Percentiles rank a stretch among this genome's conserved stretches.
Evolutionary conservation across 345 rosid genomes (phyloP).

Genomic region (Syzygium jambos): DNA sequence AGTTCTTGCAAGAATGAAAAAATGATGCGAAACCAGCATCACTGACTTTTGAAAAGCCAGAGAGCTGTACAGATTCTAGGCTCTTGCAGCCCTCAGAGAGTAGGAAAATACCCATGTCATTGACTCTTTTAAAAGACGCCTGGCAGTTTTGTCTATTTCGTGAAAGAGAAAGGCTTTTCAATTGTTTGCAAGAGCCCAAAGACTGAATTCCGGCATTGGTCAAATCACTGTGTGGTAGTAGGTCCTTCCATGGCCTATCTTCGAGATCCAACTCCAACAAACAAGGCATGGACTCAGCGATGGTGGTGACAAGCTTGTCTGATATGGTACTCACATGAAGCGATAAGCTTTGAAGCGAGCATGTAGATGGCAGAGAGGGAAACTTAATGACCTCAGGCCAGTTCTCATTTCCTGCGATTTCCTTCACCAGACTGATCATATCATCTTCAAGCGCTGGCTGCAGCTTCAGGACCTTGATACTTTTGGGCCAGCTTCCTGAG

Average conservation of each 20-base stretch:
- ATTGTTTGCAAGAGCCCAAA: constrained; percentile 25
- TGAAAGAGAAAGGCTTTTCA: constrained; percentile 41
- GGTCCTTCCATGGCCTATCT: constrained; percentile 47
- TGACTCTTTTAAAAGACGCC: constrained; percentile 50
- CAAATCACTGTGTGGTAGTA: constrained; percentile 26
- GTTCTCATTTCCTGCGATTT: constrained; percentile 5
- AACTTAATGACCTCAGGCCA: neutral
- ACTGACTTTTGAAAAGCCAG: constrained; percentile 59
- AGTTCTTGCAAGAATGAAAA: constrained; percentile 42
- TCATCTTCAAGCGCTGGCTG: constrained; percentile 29
- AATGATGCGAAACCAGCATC: constrained; percentile 70
- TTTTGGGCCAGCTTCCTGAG: constrained; percentile 27
- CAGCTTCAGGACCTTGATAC: constrained; percentile 39
- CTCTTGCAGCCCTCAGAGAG: constrained; percentile 51
- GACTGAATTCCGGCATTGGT: constrained; percentile 47
- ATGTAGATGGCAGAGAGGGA: constrained; percentile 11
- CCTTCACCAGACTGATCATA: constrained; percentile 24
- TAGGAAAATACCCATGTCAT: constrained; percentile 63
- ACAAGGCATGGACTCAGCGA: constrained; percentile 30
- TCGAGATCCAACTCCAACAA: constrained; percentile 56
- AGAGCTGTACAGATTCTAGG: constrained; percentile 42
- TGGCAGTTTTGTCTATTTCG: constrained; percentile 38
- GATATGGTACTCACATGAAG: constrained; percentile 44
- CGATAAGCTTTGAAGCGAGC: constrained; percentile 38
- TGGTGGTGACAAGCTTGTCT: constrained; percentile 36